Conservation (phyloP, 768 basidiomycete genomes). For the Pisolithus orientalis region DNA sequence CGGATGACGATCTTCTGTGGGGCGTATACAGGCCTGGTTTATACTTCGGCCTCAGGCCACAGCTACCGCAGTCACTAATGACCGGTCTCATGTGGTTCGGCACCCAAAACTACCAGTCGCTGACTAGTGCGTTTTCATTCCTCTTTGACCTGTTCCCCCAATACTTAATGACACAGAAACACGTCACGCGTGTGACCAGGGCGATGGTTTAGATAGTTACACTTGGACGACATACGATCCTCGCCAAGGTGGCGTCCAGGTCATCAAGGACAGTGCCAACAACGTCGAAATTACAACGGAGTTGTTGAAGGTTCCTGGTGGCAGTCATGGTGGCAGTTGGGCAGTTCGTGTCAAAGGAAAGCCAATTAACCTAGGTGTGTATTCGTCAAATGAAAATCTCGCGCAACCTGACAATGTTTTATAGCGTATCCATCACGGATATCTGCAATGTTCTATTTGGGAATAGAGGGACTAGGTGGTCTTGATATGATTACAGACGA, state of each 20-base stretch:
- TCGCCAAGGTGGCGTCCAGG: slow-evolving; percentile 79
- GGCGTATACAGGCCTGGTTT: slow-evolving; percentile 86
- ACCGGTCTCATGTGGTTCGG: slow-evolving; percentile 95
- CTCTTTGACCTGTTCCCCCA: neutral
- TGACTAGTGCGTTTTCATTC: slow-evolving; percentile 44
- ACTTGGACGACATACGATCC: slow-evolving; percentile 87
- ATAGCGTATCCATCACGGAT: slow-evolving; percentile 49
- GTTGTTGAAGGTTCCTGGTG: slow-evolving; percentile 81
- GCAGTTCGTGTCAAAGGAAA: slow-evolving; percentile 77
- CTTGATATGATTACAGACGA: slow-evolving; percentile 75
- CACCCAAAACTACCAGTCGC: slow-evolving; percentile 73
- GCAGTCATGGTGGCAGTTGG: slow-evolving; percentile 83
- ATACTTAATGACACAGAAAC: slow-evolving; percentile 39
- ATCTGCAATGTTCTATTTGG: slow-evolving; percentile 82
- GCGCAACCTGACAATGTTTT: slow-evolving; percentile 21
- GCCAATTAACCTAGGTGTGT: slow-evolving; percentile 59
- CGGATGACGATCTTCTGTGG: slow-evolving; percentile 44
- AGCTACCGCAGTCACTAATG: slow-evolving; percentile 83
- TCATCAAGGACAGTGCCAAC: slow-evolving; percentile 73
- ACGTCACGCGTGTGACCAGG: slow-evolving; percentile 87
- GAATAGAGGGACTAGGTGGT: slow-evolving; percentile 81
- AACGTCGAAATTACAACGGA: slow-evolving; percentile 83
- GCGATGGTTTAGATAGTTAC: slow-evolving; percentile 73
- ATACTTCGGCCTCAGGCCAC: slow-evolving; percentile 90
- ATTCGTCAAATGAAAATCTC: neutral